phyloP scores from a whole-genome alignment of 2,329 filamentous ascomycete genomes.

The Magnaporthales sp. region DNA sequence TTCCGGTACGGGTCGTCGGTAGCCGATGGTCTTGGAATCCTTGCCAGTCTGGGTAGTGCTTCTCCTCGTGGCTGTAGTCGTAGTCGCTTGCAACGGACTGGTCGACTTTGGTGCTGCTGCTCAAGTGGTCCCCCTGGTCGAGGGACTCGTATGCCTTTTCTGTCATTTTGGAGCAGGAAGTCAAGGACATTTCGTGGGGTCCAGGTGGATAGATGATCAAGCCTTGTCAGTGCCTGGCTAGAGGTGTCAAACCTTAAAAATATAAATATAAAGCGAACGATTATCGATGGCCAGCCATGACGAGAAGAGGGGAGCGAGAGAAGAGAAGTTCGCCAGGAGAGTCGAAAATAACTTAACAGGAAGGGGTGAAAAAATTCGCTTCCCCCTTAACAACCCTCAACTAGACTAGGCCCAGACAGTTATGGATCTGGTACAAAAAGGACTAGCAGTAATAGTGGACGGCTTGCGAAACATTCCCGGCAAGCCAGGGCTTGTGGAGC shows the following conservation, averaged over 20 bases:
- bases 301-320: not conserved
- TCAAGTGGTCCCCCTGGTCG: not conserved
- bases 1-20: not conserved
- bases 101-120: not conserved
- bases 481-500: no score
- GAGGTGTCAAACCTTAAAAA: not conserved
- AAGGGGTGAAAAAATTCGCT: no score
- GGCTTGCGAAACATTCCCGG: no score
- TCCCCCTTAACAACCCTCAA: no score
- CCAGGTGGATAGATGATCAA: not conserved
- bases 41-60: not conserved
- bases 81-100: not conserved
- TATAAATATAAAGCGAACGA: not conserved
- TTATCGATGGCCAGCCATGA: not conserved
- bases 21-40: not conserved
- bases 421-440: no score
- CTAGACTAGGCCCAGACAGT: no score
- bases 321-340: not conserved
- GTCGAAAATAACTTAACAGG: no score
- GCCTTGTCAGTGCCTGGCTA: not conserved
- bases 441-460: no score
- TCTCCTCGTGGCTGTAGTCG: not conserved
- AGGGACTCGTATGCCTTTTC: not conserved
- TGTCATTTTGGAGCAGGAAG: not conserved
- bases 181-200: not conserved